These are phyloP conservation scores for Penicillium capsulatum DNA, from an alignment of 2,329 filamentous ascomycete genomes.

Conservation along the genomic window DNA sequence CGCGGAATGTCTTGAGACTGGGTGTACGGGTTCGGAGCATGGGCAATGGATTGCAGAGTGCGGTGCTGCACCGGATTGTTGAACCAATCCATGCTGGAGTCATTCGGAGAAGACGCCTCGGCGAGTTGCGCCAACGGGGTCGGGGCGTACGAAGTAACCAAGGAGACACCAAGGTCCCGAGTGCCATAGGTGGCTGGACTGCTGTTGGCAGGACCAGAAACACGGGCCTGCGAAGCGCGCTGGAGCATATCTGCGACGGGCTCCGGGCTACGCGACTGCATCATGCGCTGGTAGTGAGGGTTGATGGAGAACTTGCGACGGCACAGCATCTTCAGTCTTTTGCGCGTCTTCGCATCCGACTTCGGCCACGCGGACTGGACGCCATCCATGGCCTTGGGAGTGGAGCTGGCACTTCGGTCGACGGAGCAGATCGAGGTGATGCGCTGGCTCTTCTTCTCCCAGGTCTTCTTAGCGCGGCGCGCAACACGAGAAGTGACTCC, in stretches of 20 bases:
- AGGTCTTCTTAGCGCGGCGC: slow-evolving; percentile 57
- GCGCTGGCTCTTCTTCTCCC: slow-evolving; percentile 47
- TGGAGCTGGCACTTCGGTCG: slow-evolving; percentile 46
- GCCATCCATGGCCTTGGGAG: slow-evolving; percentile 39
- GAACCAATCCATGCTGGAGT: slow-evolving; percentile 33
- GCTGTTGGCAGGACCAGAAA: slow-evolving; percentile 19
- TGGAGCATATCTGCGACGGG: slow-evolving; percentile 47
- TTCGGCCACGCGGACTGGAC: slow-evolving; percentile 51
- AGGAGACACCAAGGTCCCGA: slow-evolving; percentile 44
- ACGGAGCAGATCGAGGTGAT: slow-evolving; percentile 16
- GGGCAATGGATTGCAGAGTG: slow-evolving; percentile 2
- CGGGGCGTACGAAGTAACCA: slow-evolving; percentile 41
- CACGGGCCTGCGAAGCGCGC: slow-evolving; percentile 26
- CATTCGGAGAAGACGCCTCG: slow-evolving; percentile 23
- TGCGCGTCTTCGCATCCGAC: slow-evolving; percentile 56
- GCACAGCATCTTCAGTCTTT: slow-evolving; percentile 56
- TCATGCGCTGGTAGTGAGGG: slow-evolving; percentile 60
- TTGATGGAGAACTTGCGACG: slow-evolving; percentile 59
- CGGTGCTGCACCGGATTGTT: slow-evolving; percentile 30
- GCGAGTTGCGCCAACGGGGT: slow-evolving; percentile 35
- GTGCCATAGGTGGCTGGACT: slow-evolving; percentile 39
- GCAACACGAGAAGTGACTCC: slow-evolving; percentile 62
- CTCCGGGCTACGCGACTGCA: slow-evolving; percentile 58
- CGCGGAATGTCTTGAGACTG: slow-evolving; percentile 31
- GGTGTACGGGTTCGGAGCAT: slow-evolving; percentile 12